These are phyloP conservation scores for Polytrichum formosum DNA, from an alignment of 225 moss, liverwort and hornwort genomes.

Conservation along the genomic window DNA sequence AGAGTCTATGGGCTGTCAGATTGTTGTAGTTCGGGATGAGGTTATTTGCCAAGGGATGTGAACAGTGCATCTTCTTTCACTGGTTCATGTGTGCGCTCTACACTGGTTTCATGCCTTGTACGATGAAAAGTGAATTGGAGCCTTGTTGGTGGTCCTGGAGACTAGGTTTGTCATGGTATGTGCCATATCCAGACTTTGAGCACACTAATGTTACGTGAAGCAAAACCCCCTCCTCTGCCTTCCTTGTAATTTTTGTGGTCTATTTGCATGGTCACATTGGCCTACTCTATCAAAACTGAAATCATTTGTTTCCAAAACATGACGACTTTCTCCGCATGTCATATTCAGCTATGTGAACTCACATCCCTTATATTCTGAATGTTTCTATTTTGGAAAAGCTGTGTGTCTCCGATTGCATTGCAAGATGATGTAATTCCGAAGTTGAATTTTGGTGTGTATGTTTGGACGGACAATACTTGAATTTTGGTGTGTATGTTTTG, in stretches of 20 bases:
- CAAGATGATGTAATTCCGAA: no score
- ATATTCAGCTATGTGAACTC: no score
- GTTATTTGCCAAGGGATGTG: conserved; percentile 17
- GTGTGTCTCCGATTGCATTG: no score
- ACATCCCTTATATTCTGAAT: no score
- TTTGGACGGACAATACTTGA: no score
- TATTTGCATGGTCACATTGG: conserved; percentile 7
- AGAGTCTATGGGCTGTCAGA: conserved; percentile 11
- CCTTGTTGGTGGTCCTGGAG: conserved; percentile 16
- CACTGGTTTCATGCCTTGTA: conserved; percentile 17
- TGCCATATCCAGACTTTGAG: background rate
- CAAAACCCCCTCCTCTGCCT: background rate
- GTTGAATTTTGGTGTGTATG: no score
- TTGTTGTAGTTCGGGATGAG: conserved; percentile 13
- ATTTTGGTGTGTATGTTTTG: no score
- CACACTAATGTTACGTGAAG: background rate
- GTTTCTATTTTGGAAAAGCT: no score
- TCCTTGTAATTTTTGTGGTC: background rate
- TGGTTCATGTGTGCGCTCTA: conserved; percentile 22
- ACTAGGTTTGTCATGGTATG: background rate
- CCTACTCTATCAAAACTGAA: background rate
- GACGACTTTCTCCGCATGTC: no score
- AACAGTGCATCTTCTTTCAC: conserved; percentile 20
- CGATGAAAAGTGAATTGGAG: conserved; percentile 19
- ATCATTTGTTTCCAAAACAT: no score